phyloP scores from a whole-genome alignment of 148 eudicot species.

The Diospyros kaki region DNA sequence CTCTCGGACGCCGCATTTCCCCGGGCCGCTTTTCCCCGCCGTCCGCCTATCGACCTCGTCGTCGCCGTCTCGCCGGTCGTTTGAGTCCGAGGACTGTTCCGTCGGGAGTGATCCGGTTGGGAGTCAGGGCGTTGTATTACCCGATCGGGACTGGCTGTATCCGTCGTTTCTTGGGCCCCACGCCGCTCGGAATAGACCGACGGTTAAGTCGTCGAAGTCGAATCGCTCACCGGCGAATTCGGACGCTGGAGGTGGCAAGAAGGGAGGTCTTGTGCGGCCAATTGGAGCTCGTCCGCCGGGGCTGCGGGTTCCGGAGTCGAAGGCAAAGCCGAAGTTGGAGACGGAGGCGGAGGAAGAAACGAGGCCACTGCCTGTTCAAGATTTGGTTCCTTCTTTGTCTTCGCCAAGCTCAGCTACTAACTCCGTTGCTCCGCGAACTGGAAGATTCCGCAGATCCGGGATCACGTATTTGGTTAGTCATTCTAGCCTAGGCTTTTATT shows the following conservation, averaged over 20 bases:
- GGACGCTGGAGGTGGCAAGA: neutral
- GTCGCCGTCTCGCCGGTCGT: conserved; percentile 13
- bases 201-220: conserved; percentile 27
- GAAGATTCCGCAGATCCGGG: conserved; percentile 19
- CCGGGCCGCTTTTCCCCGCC: conserved; percentile 38
- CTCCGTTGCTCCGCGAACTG: conserved; percentile 11
- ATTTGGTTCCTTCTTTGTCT: conserved; percentile 10
- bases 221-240: conserved; percentile 24
- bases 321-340: conserved; percentile 8
- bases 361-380: conserved; percentile 28
- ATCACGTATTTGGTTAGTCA: conserved; percentile 34
- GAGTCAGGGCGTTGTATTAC: conserved; percentile 13
- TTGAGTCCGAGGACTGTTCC: conserved; percentile 8
- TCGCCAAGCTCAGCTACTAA: conserved; percentile 8
- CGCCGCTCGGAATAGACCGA: conserved; percentile 30
- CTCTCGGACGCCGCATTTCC: conserved; percentile 25
- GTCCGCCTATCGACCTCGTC: conserved; percentile 36
- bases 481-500: neutral
- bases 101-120: neutral
- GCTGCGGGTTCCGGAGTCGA: neutral
- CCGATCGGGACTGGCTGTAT: conserved; percentile 49
- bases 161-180: conserved; percentile 51
- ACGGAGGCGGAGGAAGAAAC: conserved; percentile 28
- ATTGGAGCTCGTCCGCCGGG: conserved; percentile 8
- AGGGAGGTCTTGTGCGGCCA: neutral